phyloP scores from a whole-genome alignment of 768 basidiomycete genomes.

The Neoboletus magnificus region DNA sequence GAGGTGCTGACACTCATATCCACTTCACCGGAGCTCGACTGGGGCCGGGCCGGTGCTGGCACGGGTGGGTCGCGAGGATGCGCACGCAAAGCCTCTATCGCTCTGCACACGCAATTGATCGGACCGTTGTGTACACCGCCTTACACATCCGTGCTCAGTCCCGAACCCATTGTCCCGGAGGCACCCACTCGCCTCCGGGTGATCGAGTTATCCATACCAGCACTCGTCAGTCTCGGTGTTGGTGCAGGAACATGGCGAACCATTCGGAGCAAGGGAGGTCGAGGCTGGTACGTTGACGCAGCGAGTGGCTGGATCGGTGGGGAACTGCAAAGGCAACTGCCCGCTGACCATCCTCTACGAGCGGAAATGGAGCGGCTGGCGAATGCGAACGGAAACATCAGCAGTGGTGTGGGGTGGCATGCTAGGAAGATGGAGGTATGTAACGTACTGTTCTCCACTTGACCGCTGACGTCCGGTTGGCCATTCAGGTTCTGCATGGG shows the following conservation, averaged over 20 bases:
- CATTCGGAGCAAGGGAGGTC: constrained; percentile 86
- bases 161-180: constrained; percentile 29
- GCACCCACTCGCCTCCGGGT: constrained; percentile 76
- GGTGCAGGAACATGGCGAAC: constrained; percentile 87
- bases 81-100: constrained; percentile 66
- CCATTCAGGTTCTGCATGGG: constrained; percentile 70
- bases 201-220: constrained; percentile 73
- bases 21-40: constrained; percentile 74
- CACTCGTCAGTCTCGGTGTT: constrained; percentile 68
- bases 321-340: constrained; percentile 57
- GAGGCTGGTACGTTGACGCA: constrained; percentile 94
- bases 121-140: constrained; percentile 78
- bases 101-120: constrained; percentile 75
- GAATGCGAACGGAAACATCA: constrained; percentile 84
- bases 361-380: constrained; percentile 69
- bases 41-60: constrained; percentile 38
- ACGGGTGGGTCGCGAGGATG: constrained; percentile 35
- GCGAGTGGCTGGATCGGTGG: constrained; percentile 74
- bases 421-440: constrained; percentile 94
- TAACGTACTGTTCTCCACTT: constrained; percentile 8
- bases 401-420: constrained; percentile 92
- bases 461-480: constrained; percentile 1
- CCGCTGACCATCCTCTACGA: constrained; percentile 62
- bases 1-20: constrained; percentile 83
- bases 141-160: constrained; percentile 56